These are phyloP conservation scores for Podospora didyma DNA, from an alignment of 495 filamentous ascomycete genomes.

Conservation along the genomic window DNA sequence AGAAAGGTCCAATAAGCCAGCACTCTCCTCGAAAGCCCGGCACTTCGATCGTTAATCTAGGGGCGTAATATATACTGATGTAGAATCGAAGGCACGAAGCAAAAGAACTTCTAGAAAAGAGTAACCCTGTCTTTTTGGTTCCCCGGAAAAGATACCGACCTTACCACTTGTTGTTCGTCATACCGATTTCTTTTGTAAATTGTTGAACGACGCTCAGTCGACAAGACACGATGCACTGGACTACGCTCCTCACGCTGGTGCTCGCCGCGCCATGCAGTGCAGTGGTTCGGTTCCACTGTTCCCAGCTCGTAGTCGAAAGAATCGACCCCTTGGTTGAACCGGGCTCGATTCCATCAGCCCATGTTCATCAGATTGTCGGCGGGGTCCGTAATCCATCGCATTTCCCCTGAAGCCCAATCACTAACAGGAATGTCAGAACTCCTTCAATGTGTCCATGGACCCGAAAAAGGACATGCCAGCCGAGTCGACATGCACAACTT, in stretches of 20 bases:
- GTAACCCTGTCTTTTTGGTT: too few relatives aligned
- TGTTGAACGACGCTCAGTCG: not conserved
- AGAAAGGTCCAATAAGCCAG: too few relatives aligned
- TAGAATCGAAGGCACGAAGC: too few relatives aligned
- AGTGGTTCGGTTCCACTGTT: slow-evolving; percentile 40
- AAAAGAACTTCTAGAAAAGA: too few relatives aligned
- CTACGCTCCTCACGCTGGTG: slow-evolving; percentile 23
- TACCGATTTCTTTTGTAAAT: too few relatives aligned
- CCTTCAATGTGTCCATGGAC: slow-evolving; percentile 41
- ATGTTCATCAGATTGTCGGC: slow-evolving; percentile 44
- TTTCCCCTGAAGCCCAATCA: not conserved
- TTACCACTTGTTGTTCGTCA: not conserved
- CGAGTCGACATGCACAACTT: slow-evolving; percentile 25
- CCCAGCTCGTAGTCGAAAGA: slow-evolving; percentile 37
- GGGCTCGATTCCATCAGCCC: slow-evolving; percentile 30
- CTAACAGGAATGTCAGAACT: slow-evolving; percentile 19
- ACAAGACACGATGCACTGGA: slow-evolving; percentile 26
- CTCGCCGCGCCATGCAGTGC: slow-evolving; percentile 27
- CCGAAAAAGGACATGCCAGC: slow-evolving; percentile 35
- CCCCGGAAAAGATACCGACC: too few relatives aligned
- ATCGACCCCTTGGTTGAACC: slow-evolving; percentile 38
- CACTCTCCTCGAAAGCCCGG: too few relatives aligned
- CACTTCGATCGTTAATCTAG: too few relatives aligned
- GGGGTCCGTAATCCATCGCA: slow-evolving; percentile 14
- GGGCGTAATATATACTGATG: too few relatives aligned